Conservation (phyloP, 176 grass and related monocot species). For the sorghum (Sorghum bicolor) region Sorghum_bicolor_NCBIv3 NC_012878.2:58331501-58332000, state of each 20-base stretch:
- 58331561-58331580: not conserved
- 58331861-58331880: conserved; percentile 73
- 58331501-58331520: conserved; percentile 15
- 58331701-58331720: not conserved
- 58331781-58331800: not conserved
- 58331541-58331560: conserved; percentile 32
- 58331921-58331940: conserved; percentile 60
- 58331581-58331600: not conserved
- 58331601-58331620: not conserved
- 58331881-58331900: conserved; percentile 93
- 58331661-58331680: not conserved
- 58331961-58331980: not conserved
- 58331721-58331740: too few species aligned
- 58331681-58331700: not conserved
- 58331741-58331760: too few species aligned
- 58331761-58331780: not conserved
- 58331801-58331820: not conserved
- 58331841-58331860: conserved; percentile 64
- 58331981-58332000: conserved; percentile 65
- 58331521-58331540: conserved; percentile 44
- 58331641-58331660: not conserved
- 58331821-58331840: conserved; percentile 46
- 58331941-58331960: not conserved
- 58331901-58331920: conserved; percentile 90
- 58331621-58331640: not conserved